Evolutionary conservation across 2,329 filamentous ascomycete species (phyloP).

Genomic region (Verticillium albo-atrum): DNA sequence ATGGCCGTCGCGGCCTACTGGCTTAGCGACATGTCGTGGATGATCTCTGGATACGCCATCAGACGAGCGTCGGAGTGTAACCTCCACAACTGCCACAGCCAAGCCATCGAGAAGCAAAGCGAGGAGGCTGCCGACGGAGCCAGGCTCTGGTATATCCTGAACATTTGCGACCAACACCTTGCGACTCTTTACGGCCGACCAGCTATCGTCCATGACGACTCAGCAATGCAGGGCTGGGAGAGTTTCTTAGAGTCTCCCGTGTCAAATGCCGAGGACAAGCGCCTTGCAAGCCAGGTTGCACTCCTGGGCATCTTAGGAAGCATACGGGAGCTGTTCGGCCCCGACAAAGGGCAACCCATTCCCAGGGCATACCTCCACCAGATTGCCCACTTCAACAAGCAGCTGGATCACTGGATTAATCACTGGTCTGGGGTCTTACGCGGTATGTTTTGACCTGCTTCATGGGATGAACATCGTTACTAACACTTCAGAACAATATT

Average conservation of each 20-base stretch:
- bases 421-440: conserved; percentile 26
- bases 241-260: conserved; percentile 47
- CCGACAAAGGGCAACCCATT: conserved; percentile 47
- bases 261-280: conserved; percentile 48
- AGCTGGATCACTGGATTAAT: conserved; percentile 31
- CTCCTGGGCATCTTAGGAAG: conserved; percentile 54
- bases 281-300: conserved; percentile 54
- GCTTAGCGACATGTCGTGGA: conserved; percentile 60
- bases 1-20: conserved; percentile 59
- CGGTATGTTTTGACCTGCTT: conserved; percentile 15
- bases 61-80: conserved; percentile 44
- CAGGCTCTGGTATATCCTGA: conserved; percentile 57
- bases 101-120: conserved; percentile 29
- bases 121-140: conserved; percentile 47
- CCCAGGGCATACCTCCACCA: conserved; percentile 47
- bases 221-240: conserved; percentile 53
- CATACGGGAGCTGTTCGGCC: conserved; percentile 50
- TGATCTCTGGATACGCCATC: conserved; percentile 51
- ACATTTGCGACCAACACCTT: conserved; percentile 58
- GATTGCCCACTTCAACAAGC: conserved; percentile 23
- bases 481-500: conserved; percentile 26
- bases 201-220: conserved; percentile 53
- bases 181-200: conserved; percentile 57
- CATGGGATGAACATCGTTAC: neutral
- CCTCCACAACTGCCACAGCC: conserved; percentile 35